Evolutionary conservation across 2,329 filamentous ascomycete genomes (phyloP).

Genomic region (Dryadomyces quercus-mongolicae): DNA sequence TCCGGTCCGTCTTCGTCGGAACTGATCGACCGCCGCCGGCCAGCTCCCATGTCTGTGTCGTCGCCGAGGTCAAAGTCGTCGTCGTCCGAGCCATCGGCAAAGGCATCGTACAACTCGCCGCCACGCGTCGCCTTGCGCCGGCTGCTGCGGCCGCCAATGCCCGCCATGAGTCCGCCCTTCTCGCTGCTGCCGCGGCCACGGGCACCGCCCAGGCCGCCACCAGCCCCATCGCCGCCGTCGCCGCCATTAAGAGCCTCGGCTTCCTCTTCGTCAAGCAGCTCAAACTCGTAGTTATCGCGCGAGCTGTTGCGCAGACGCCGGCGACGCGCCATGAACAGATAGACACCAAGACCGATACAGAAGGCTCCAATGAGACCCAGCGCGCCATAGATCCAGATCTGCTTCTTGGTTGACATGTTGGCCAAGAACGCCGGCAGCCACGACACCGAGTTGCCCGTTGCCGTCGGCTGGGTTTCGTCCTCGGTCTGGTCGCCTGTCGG

Average conservation of each 20-base stretch:
- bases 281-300: conserved; percentile 84
- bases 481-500: conserved; percentile 11
- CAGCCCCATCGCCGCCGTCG: conserved; percentile 11
- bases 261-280: conserved; percentile 78
- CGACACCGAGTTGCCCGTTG: conserved; percentile 36
- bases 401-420: conserved; percentile 73
- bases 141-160: conserved; percentile 17
- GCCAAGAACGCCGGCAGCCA: conserved; percentile 81
- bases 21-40: no score
- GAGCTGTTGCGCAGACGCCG: conserved; percentile 62
- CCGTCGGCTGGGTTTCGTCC: conserved; percentile 21
- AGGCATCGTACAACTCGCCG: conserved; percentile 93
- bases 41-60: conserved; percentile 22
- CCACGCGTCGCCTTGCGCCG: conserved; percentile 45
- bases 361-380: conserved; percentile 76
- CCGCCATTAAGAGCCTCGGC: conserved; percentile 38
- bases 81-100: conserved; percentile 74
- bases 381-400: conserved; percentile 87
- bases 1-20: conserved; percentile 43
- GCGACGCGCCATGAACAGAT: conserved; percentile 68
- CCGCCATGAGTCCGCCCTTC: conserved; percentile 20
- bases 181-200: conserved; percentile 14
- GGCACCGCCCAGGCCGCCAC: conserved; percentile 13
- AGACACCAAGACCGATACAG: conserved; percentile 67
- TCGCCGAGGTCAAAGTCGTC: conserved; percentile 44